These are phyloP conservation scores for Raphidocelis subcapitata DNA, from an alignment of 139 green algal genomes.

Conservation along the genomic window DNA sequence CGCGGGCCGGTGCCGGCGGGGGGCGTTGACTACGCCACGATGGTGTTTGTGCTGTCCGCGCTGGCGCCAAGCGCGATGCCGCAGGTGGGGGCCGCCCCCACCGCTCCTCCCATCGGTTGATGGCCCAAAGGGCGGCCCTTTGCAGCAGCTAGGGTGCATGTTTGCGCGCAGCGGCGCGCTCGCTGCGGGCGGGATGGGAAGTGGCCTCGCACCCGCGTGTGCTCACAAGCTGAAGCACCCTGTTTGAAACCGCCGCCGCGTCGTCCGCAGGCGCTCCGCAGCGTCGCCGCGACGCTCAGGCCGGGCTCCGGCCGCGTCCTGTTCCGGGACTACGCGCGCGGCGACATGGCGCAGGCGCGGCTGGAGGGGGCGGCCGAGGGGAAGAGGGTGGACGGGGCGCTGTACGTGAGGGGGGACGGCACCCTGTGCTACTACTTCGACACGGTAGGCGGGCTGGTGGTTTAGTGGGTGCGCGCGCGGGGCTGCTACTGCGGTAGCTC, in stretches of 20 bases:
- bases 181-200: too few relatives aligned
- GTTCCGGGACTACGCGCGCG: slow-evolving; percentile 74
- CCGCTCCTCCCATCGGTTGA: too few relatives aligned
- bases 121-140: too few relatives aligned
- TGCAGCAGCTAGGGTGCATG: too few relatives aligned
- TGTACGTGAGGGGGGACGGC: slow-evolving; percentile 81
- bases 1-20: neutral
- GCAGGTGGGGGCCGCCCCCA: slow-evolving; percentile 28
- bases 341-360: slow-evolving; percentile 66
- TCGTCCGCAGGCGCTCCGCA: slow-evolving; percentile 48
- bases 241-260: too few relatives aligned
- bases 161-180: neutral
- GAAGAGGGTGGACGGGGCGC: slow-evolving; percentile 56
- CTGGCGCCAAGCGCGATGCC: slow-evolving; percentile 75
- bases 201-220: neutral
- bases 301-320: slow-evolving; percentile 62
- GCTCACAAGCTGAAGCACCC: neutral
- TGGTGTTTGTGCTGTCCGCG: slow-evolving; percentile 93
- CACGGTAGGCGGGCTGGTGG: slow-evolving; percentile 17
- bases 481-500: neutral
- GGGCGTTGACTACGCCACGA: slow-evolving; percentile 50
- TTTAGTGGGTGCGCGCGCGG: too few relatives aligned
- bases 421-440: slow-evolving; percentile 84
- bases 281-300: slow-evolving; percentile 55
- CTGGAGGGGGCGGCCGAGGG: slow-evolving; percentile 26